These are phyloP conservation scores for Ilex aquifolium DNA, from an alignment of 257 asterid genomes.

Conservation along the genomic window DNA sequence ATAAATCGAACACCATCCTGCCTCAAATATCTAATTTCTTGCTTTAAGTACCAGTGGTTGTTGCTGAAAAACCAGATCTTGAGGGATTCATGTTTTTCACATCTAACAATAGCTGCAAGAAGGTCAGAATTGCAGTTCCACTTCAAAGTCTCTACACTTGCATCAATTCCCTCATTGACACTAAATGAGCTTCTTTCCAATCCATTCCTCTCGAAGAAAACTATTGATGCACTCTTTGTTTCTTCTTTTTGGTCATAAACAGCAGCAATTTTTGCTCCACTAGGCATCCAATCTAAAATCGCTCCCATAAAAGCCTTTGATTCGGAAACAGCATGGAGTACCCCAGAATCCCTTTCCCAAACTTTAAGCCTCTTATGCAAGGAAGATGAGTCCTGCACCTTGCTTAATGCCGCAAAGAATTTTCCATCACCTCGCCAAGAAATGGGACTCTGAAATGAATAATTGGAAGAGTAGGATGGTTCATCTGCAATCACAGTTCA, in stretches of 20 bases:
- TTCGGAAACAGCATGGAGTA: conserved; percentile 73
- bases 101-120: conserved; percentile 74
- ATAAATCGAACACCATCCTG: conserved; percentile 57
- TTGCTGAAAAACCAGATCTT: conserved; percentile 84
- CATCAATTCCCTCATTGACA: conserved; percentile 46
- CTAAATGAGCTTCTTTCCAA: conserved; percentile 82
- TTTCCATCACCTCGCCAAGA: conserved; percentile 97
- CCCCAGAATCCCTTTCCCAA: conserved; percentile 96
- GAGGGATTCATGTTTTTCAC: conserved; percentile 56
- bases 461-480: conserved; percentile 36
- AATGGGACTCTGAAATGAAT: conserved; percentile 45
- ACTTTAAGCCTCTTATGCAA: conserved; percentile 65
- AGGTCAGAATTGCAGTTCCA: conserved; percentile 92
- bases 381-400: conserved; percentile 42
- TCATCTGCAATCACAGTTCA: conserved; percentile 40
- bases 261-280: conserved; percentile 78
- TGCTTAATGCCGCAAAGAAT: conserved; percentile 70
- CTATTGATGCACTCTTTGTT: conserved; percentile 58
- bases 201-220: conserved; percentile 84
- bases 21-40: conserved; percentile 70
- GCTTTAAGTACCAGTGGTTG: conserved; percentile 90
- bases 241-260: conserved; percentile 50
- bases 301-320: conserved; percentile 70
- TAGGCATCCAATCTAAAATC: conserved; percentile 75
- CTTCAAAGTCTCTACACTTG: conserved; percentile 55